Evolutionary conservation across 1,284 basidiomycete species (phyloP), one percentile per base, ranked within the genome.

Genomic region (Hemileia vastatrix): DNA sequence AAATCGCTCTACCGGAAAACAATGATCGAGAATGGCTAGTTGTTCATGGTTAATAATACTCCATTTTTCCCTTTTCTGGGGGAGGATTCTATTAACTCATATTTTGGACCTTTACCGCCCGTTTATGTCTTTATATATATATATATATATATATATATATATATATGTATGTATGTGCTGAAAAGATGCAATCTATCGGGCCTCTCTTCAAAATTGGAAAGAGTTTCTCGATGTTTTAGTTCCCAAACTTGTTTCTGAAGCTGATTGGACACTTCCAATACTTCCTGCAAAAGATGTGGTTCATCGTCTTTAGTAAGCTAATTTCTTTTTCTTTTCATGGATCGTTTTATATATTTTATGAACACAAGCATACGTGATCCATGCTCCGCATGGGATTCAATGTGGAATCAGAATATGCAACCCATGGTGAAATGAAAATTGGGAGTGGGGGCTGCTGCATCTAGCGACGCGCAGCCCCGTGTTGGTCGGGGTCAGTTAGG

Each of bases 201-300:
- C 69, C 54, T 69, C 70, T 1, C 43, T 67, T 2, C 49, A 64
- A 48, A 73, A 73, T 44, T 77, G 71, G 65, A 68, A 68, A 36
- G 64, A 69, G 2, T 76, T 76, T 60, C 62, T 72, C 31, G 66
- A 70, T 1, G 67, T 67, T 6, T 67, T 75, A 40, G 63, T 72
- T 15, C 70, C 73, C 3, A 67, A 70, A 40, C 69, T 72, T 36
- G 62, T 68, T 13, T n/a, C n/a, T n/a, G 64, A 72, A 43, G 75
- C 70, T 9, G 76, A 77, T 55, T 70, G 68, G 64, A 67, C 69
- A 1, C 64, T 77, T 0, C 76, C 76, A 3, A 69, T 71, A 50
- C 66, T 77, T 21, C 76, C 76, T 3, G 66, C 66, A 9, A 76
- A 77, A 60, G 76, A 77, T 48, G 54, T 76, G 15, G 66, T 72